phyloP scores from a whole-genome alignment of 495 filamentous ascomycete species.

The Daldinia loculata region DNA sequence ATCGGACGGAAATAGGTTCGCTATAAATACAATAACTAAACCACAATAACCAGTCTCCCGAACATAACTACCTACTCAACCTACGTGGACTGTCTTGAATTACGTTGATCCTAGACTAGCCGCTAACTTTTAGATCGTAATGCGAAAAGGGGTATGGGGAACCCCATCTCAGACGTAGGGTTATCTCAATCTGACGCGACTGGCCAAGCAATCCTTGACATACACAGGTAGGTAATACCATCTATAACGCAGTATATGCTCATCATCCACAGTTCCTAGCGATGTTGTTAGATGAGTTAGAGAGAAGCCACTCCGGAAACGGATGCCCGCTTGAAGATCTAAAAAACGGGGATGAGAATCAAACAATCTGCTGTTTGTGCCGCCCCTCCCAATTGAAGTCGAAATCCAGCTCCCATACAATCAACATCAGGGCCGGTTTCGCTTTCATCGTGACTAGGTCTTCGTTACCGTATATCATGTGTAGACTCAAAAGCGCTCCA shows the following conservation, averaged over 20 bases:
- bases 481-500: not conserved
- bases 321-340: not conserved
- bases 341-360: not conserved
- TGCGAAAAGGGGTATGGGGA: constrained; percentile 1
- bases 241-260: not conserved
- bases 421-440: not conserved
- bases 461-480: not conserved
- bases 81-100: not conserved
- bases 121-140: not conserved
- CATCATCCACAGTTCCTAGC: not conserved
- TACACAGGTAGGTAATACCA: not conserved
- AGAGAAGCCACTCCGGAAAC: not conserved
- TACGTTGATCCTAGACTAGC: not conserved
- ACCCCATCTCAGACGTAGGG: not conserved
- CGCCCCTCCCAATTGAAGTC: not conserved
- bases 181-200: not conserved
- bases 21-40: not conserved
- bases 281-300: not conserved
- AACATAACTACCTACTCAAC: not conserved
- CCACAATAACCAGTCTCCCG: not conserved
- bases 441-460: not conserved
- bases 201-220: not conserved
- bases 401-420: not conserved
- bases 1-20: not conserved
- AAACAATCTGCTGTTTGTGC: not conserved